Evolutionary conservation across 768 basidiomycete genomes (phyloP), one percentile per base, ranked within the genome.

Genomic region (Calocera cornea): DNA sequence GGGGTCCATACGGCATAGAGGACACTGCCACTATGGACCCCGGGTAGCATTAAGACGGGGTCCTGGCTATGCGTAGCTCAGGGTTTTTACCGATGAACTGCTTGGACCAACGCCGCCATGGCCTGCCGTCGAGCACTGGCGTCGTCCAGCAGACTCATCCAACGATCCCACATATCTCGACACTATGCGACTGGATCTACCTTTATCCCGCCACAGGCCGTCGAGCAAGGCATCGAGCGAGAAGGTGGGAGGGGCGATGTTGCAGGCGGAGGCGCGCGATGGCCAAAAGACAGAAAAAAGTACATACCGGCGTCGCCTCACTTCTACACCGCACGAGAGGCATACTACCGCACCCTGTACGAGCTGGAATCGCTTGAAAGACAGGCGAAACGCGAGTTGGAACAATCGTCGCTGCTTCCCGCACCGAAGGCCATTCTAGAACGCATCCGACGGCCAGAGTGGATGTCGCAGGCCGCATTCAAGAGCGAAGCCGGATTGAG

Each of bases 261-360:
- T n/a, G n/a, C n/a, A n/a, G n/a, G n/a, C n/a, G n/a, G n/a, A n/a
- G n/a, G n/a, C 44, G 44, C 44, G 19, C 44, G 24, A 47, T 19
- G 8, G 5, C 7, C 19, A 5, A 47, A 47, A 19, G 44, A 47
- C 24, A 7, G 7, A 3, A 47, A 47, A 24, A 5, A 7, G 19
- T 7, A 7, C 24, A 71, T 29, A 41, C 91, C 91, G 0, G 76
- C 81, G 22, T 88, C 90, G 8, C 84, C 91, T 24, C 85, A 84
- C 63, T 95, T 93, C 78, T 97, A 90, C 79, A 92, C 93, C 19
- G 87, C 87, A 17, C 86, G 87, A 36, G 79, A 89, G 0, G 78
- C 79, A 27, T 94, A 86, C 79, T 86, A 86, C 75, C 89, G 94
- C 76, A 83, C 86, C 67, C 76, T 94, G 47, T 77, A 79, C 49